These are phyloP conservation scores for Suillus subalutaceus DNA, from an alignment of 768 basidiomycete species.

Conservation along the genomic window DNA sequence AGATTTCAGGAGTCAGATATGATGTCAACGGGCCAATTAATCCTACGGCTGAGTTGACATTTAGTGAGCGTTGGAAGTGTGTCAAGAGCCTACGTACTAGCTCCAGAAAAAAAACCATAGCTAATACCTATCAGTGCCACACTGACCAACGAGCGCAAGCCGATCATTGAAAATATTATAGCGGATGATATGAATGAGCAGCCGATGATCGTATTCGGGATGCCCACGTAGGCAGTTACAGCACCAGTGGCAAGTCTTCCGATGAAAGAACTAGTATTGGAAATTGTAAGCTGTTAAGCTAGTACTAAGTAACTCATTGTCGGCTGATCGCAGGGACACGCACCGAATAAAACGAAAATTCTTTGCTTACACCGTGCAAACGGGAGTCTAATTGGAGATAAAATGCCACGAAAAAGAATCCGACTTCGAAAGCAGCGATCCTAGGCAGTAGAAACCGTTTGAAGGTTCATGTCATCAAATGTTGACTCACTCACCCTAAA, in stretches of 20 bases:
- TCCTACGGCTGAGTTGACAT: constrained; percentile 33
- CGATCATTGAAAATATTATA: constrained; percentile 48
- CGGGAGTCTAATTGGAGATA: constrained; percentile 61
- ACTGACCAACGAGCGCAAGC: constrained; percentile 38
- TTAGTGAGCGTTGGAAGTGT: background rate
- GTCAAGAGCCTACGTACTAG: constrained; percentile 27
- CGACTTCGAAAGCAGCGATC: constrained; percentile 32
- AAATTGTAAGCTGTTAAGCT: constrained; percentile 36
- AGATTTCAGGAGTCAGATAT: constrained; percentile 44
- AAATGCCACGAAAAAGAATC: constrained; percentile 54
- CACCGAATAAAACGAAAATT: constrained; percentile 60
- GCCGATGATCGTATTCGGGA: constrained; percentile 44
- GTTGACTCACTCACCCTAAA: constrained; percentile 20
- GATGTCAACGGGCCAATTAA: constrained; percentile 48
- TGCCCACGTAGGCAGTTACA: constrained; percentile 42
- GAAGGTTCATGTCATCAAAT: constrained; percentile 13
- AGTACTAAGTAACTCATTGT: constrained; percentile 7
- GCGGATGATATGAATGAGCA: constrained; percentile 36
- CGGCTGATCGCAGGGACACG: constrained; percentile 14
- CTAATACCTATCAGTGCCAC: constrained; percentile 43
- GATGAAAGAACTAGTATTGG: constrained; percentile 37
- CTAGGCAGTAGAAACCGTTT: background rate
- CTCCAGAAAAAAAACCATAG: constrained; percentile 53
- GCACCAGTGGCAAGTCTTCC: constrained; percentile 41
- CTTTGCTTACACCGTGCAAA: constrained; percentile 46